phyloP scores from a whole-genome alignment of 163 green algal genomes.

The Chlamydomonas reinhardtii region DNA sequence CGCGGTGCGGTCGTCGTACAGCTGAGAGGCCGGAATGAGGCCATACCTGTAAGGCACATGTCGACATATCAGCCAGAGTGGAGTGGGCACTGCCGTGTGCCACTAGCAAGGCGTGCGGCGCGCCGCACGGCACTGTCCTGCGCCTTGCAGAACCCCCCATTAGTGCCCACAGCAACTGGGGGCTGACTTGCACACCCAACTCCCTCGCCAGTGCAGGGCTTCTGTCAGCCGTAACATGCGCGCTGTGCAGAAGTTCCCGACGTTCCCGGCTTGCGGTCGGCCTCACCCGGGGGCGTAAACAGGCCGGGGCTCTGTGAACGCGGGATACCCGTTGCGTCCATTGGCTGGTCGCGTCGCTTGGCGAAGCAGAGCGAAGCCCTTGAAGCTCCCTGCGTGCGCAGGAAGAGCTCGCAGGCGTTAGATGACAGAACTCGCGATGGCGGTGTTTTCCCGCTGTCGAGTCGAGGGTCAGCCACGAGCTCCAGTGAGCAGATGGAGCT shows the following conservation, averaged over 20 bases:
- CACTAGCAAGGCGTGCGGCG: too few relatives aligned
- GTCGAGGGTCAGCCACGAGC: too few relatives aligned
- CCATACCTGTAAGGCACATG: constrained; percentile 48
- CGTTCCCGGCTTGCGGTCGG: too few relatives aligned
- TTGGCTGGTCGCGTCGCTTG: constrained; percentile 49
- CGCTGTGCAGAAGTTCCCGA: too few relatives aligned
- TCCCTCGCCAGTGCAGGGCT: too few relatives aligned
- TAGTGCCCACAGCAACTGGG: too few relatives aligned
- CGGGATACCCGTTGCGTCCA: constrained; percentile 34
- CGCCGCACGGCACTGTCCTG: too few relatives aligned
- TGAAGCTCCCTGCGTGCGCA: constrained; percentile 59
- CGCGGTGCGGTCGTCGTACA: constrained; percentile 42
- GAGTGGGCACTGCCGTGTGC: too few relatives aligned
- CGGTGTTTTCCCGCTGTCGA: neutral
- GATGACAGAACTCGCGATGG: neutral
- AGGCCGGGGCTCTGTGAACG: constrained; percentile 52
- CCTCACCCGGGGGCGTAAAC: constrained; percentile 65
- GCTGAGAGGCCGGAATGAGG: constrained; percentile 65
- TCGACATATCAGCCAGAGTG: too few relatives aligned
- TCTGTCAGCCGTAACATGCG: too few relatives aligned
- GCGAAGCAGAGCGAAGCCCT: constrained; percentile 69
- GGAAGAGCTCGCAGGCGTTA: neutral
- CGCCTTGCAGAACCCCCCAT: too few relatives aligned
- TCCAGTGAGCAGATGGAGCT: neutral
- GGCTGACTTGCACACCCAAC: too few relatives aligned